phyloP scores from a whole-genome alignment of 2,329 filamentous ascomycete species.

The Fonsecaea nubica region DNA sequence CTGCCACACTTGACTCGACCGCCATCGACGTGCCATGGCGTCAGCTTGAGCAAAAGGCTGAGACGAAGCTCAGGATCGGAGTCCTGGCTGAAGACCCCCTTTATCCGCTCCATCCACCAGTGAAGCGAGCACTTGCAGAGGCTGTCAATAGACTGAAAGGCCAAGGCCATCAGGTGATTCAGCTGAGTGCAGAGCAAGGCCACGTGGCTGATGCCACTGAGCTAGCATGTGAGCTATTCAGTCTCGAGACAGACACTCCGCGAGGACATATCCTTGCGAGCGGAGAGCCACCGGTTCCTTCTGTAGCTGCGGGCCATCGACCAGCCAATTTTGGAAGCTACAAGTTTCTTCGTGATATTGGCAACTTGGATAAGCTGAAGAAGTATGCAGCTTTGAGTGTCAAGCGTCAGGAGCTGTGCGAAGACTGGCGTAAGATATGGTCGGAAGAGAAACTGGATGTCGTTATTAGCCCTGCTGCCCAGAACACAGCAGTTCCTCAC shows the following conservation, averaged over 20 bases:
- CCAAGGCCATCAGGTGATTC: conserved; percentile 58
- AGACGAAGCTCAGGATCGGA: conserved; percentile 53
- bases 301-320: conserved; percentile 19
- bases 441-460: conserved; percentile 56
- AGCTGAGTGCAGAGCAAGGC: conserved; percentile 28
- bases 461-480: conserved; percentile 57
- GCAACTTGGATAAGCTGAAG: conserved; percentile 47
- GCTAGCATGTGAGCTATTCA: conserved; percentile 40
- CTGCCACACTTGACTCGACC: conserved; percentile 41
- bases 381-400: conserved; percentile 53
- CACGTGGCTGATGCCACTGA: conserved; percentile 33
- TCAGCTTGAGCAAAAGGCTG: conserved; percentile 21
- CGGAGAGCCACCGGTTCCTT: conserved; percentile 42
- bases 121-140: conserved; percentile 55
- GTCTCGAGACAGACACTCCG: conserved; percentile 34
- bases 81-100: conserved; percentile 56
- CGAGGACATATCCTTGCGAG: conserved; percentile 35
- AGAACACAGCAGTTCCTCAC: conserved; percentile 59
- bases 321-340: conserved; percentile 28
- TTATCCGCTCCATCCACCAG: conserved; percentile 61
- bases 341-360: conserved; percentile 40
- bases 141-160: conserved; percentile 56
- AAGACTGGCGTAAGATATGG: conserved; percentile 53
- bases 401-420: conserved; percentile 45
- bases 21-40: conserved; percentile 42